These are phyloP conservation scores for Chaetothyriales sp. DNA, from an alignment of 2,329 filamentous ascomycete species.

Conservation along the genomic window DNA sequence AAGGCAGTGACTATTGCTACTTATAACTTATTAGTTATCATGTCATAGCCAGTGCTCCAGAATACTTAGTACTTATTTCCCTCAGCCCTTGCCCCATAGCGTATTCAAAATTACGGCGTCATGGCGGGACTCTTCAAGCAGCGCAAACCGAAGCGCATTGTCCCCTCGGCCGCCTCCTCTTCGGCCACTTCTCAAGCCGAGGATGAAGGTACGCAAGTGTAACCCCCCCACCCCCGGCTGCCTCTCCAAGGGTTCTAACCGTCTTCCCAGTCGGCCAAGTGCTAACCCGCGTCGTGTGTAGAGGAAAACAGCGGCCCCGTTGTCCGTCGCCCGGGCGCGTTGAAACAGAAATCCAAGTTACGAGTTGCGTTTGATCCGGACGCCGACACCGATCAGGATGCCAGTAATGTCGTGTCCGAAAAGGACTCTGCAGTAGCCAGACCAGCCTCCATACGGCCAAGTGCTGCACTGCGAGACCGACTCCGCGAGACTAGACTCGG, in stretches of 20 bases:
- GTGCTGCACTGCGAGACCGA: neutral
- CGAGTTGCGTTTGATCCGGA: slow-evolving; percentile 63
- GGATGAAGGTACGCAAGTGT: neutral
- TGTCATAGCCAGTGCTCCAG: no score
- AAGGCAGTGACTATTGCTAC: no score
- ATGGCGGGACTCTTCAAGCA: neutral
- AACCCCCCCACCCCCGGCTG: neutral
- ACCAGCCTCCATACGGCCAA: neutral
- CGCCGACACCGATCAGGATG: slow-evolving; percentile 25
- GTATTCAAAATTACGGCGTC: neutral
- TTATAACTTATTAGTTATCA: no score
- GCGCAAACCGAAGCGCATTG: neutral
- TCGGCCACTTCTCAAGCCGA: neutral
- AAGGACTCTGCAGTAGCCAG: neutral
- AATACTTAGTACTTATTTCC: no score
- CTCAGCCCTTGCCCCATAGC: neutral
- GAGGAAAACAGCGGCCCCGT: slow-evolving; percentile 32
- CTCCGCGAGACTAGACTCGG: neutral
- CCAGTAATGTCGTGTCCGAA: neutral
- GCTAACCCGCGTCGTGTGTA: neutral
- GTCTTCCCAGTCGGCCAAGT: neutral
- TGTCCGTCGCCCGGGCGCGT: slow-evolving; percentile 43
- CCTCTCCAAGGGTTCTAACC: neutral
- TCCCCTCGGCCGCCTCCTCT: neutral
- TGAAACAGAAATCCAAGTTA: slow-evolving; percentile 58